Percentiles rank a stretch among this genome's conserved stretches.
These are phyloP conservation scores for Meredithiella fracta DNA, from an alignment of 2,329 filamentous ascomycete genomes.

Conservation along the genomic window DNA sequence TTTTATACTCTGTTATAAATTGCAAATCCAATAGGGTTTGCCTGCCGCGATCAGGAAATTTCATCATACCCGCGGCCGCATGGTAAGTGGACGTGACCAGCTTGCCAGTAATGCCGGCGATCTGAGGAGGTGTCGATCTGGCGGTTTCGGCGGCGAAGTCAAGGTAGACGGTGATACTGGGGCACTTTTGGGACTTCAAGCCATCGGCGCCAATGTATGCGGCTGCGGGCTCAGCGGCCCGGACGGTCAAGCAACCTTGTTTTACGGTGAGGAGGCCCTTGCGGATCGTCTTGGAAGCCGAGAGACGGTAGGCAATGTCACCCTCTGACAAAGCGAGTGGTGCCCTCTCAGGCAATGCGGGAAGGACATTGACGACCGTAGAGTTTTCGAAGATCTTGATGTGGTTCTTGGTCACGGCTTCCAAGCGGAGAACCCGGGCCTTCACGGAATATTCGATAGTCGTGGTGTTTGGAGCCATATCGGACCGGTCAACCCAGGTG, in stretches of 20 bases:
- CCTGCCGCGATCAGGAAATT: slow-evolving; percentile 35
- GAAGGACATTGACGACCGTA: slow-evolving; percentile 36
- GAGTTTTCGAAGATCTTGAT: slow-evolving; percentile 26
- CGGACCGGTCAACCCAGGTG: slow-evolving; percentile 22
- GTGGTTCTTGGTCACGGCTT: slow-evolving; percentile 16
- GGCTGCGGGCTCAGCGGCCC: slow-evolving; percentile 30
- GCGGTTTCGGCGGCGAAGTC: slow-evolving; percentile 29
- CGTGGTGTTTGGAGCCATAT: slow-evolving; percentile 38
- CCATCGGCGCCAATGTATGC: slow-evolving; percentile 36
- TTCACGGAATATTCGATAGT: slow-evolving; percentile 36
- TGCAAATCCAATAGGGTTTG: slow-evolving; percentile 27
- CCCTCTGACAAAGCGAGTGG: slow-evolving; percentile 32
- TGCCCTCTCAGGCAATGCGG: slow-evolving; percentile 31
- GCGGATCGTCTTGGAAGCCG: slow-evolving; percentile 35
- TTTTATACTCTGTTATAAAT: slow-evolving; percentile 30
- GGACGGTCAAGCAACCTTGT: slow-evolving; percentile 32
- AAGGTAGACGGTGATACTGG: slow-evolving; percentile 28
- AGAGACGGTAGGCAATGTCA: slow-evolving; percentile 34
- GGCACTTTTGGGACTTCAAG: slow-evolving; percentile 7
- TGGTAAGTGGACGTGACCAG: slow-evolving; percentile 37
- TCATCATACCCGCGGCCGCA: slow-evolving; percentile 28
- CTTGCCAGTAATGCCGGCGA: slow-evolving; percentile 34
- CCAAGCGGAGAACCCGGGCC: slow-evolving; percentile 26
- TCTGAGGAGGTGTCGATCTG: slow-evolving; percentile 23
- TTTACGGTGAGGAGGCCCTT: slow-evolving; percentile 36